A percentile compares a stretch with the other conserved stretches of the same genome.
phyloP scores from a whole-genome alignment of 208 protist genomes.

The Wallacemonas sp. region DNA sequence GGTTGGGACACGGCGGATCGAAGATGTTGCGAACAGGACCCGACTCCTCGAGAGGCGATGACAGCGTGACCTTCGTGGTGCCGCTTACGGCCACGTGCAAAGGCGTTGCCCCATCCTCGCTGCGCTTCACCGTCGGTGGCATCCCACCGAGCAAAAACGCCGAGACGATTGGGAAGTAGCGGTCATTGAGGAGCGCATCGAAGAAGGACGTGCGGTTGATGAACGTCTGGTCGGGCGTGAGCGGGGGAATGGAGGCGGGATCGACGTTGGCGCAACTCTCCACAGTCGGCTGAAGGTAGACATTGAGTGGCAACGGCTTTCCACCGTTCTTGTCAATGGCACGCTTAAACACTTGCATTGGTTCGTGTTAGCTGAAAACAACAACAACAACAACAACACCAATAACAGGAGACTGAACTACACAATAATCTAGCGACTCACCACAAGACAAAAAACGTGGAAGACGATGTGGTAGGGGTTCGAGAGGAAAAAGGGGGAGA shows the following conservation, averaged over 20 bases:
- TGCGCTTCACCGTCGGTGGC: conserved; percentile 37
- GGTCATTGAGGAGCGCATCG: conserved; percentile 43
- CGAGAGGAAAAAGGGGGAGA: neutral
- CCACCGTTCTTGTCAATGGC: conserved; percentile 32
- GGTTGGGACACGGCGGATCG: conserved; percentile 37
- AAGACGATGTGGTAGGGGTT: neutral
- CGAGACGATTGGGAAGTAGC: conserved; percentile 34
- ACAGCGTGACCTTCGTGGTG: neutral
- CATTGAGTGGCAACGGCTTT: conserved; percentile 41
- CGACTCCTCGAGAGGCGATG: neutral
- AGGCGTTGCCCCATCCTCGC: conserved; percentile 47
- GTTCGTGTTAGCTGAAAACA: neutral
- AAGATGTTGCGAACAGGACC: conserved; percentile 5
- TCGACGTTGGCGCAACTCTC: conserved; percentile 2
- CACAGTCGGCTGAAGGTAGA: conserved; percentile 45
- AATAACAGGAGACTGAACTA: neutral
- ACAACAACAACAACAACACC: conserved; percentile 15
- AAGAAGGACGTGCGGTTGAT: conserved; percentile 53
- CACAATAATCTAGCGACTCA: neutral
- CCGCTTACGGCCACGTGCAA: conserved; percentile 65
- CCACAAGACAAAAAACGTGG: neutral
- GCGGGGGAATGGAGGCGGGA: neutral
- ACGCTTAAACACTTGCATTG: conserved; percentile 55
- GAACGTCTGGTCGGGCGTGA: conserved; percentile 20
- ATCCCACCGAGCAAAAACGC: conserved; percentile 67